A percentile compares a stretch with the other conserved stretches of the same genome.
Conservation (phyloP, 2,329 filamentous ascomycete species). For the Chalaropsis thielavioides region DNA sequence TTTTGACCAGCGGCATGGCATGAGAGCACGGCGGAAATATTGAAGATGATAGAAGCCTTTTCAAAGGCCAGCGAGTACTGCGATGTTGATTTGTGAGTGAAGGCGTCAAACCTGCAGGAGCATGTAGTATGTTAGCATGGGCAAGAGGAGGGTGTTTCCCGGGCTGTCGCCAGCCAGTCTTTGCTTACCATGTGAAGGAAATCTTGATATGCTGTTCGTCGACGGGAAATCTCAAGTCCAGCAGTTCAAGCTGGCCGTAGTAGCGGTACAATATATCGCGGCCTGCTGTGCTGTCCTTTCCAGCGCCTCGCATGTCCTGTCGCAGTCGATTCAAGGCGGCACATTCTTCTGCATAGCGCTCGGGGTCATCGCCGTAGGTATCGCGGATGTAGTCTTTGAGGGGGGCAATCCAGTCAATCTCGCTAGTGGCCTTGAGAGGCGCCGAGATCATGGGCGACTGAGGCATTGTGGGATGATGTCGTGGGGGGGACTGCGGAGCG, state of each 20-base stretch:
- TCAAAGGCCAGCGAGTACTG: slow-evolving; percentile 96
- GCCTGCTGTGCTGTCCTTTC: slow-evolving; percentile 88
- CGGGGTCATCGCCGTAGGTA: slow-evolving; percentile 91
- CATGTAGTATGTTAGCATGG: not conserved
- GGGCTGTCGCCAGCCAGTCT: not conserved
- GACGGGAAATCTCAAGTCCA: slow-evolving; percentile 89
- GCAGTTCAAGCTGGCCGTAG: slow-evolving; percentile 88
- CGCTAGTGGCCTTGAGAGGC: slow-evolving; percentile 86
- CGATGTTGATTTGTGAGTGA: slow-evolving; percentile 92
- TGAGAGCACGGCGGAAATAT: slow-evolving; percentile 91
- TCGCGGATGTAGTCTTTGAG: slow-evolving; percentile 87
- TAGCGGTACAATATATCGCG: slow-evolving; percentile 91
- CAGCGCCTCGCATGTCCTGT: slow-evolving; percentile 96
- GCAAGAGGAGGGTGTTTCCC: no score
- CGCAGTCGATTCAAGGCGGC: slow-evolving; percentile 82
- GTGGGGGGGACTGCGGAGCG: not conserved
- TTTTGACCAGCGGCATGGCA: slow-evolving; percentile 92
- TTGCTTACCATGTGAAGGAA: slow-evolving; percentile 76
- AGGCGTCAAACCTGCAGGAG: slow-evolving; percentile 77
- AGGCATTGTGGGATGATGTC: slow-evolving; percentile 39
- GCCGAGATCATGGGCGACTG: slow-evolving; percentile 91
- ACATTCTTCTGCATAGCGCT: slow-evolving; percentile 92
- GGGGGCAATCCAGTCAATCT: slow-evolving; percentile 93
- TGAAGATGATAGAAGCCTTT: slow-evolving; percentile 98
- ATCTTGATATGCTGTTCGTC: slow-evolving; percentile 99